A percentile compares a stretch with the other conserved stretches of the same genome.
Evolutionary conservation across 1,284 basidiomycete genomes (phyloP).

Genomic region (Puccinia coronata): DNA sequence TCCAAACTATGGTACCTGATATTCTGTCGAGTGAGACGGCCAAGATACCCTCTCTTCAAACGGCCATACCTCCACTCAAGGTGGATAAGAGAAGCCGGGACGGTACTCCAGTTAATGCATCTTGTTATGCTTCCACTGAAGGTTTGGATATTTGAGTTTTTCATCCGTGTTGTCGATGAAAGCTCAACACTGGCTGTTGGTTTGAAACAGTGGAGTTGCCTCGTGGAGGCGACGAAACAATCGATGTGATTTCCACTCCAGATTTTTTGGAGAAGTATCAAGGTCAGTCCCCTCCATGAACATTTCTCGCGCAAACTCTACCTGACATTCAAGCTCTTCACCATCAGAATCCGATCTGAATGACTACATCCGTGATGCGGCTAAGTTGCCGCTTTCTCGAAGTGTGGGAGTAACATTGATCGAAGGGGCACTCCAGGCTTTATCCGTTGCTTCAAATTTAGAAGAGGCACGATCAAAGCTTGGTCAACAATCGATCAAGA

Average conservation of each 20-base stretch:
- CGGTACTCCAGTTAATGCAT: constrained; percentile 18
- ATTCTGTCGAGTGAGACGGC: constrained; percentile 4
- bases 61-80: constrained; percentile 10
- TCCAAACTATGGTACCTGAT: constrained; percentile 35
- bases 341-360: constrained; percentile 16
- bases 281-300: background rate
- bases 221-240: constrained; percentile 48
- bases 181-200: background rate
- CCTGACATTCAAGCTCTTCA: background rate
- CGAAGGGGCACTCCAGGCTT: constrained; percentile 27
- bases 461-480: constrained; percentile 28
- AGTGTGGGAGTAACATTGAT: constrained; percentile 38
- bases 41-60: background rate
- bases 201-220: constrained; percentile 26
- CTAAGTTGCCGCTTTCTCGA: constrained; percentile 9
- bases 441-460: constrained; percentile 1
- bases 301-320: background rate
- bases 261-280: constrained; percentile 30
- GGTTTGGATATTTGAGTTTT: constrained; percentile 25
- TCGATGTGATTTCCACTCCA: constrained; percentile 44
- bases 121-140: constrained; percentile 24
- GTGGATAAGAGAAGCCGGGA: constrained; percentile 42
- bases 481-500: constrained; percentile 11
- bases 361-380: constrained; percentile 23
- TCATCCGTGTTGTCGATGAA: background rate